A percentile compares a stretch with the other conserved stretches of the same genome.
Conservation (phyloP, 495 filamentous ascomycete species). For the Pseudoneurospora amorphoporcata region DNA sequence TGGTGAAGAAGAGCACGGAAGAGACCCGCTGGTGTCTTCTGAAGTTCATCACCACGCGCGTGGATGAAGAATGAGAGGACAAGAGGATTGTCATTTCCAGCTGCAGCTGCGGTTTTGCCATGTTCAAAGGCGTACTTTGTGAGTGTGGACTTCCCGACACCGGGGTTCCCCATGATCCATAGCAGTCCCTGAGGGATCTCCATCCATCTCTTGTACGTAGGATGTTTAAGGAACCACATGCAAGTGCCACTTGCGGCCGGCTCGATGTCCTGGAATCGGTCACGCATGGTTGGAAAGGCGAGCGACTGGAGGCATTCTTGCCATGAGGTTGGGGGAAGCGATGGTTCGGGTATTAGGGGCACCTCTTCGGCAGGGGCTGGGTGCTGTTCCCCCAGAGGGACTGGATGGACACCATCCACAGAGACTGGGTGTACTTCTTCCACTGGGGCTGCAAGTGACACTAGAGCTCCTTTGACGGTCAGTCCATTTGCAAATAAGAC, state of each 20-base stretch:
- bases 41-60: constrained; percentile 22
- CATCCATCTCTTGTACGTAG: constrained; percentile 24
- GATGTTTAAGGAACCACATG: constrained; percentile 24
- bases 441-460: neutral
- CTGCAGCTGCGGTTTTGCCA: neutral
- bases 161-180: constrained; percentile 41
- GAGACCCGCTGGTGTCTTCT: constrained; percentile 23
- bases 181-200: constrained; percentile 21
- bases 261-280: constrained; percentile 15
- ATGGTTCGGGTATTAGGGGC: neutral
- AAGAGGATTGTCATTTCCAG: constrained; percentile 3
- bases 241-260: constrained; percentile 18
- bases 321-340: neutral
- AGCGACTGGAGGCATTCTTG: neutral
- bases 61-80: constrained; percentile 29
- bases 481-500: neutral
- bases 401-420: neutral
- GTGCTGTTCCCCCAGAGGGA: too few relatives aligned
- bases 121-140: constrained; percentile 23
- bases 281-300: constrained; percentile 17
- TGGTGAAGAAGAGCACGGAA: constrained; percentile 29
- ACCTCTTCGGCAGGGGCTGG: neutral
- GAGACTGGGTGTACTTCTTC: neutral
- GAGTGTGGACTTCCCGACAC: constrained; percentile 39
- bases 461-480: neutral